Evolutionary conservation across 1,284 basidiomycete genomes (phyloP).

Genomic region (Ceratobasidium sp.): DNA sequence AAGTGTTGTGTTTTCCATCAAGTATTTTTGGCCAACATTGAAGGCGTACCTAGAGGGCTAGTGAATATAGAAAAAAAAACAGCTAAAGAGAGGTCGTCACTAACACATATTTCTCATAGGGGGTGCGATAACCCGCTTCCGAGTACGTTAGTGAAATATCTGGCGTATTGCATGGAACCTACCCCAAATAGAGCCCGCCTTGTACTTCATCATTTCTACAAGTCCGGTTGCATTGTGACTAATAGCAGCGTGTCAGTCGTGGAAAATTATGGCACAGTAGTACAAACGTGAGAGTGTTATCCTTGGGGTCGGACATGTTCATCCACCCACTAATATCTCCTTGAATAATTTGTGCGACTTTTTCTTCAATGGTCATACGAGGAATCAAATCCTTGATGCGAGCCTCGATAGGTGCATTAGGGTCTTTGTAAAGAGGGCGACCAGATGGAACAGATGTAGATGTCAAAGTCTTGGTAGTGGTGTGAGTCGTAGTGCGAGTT

Average conservation of each 20-base stretch:
- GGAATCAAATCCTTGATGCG: constrained; percentile 66
- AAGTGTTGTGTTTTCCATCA: constrained; percentile 76
- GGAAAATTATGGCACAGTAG: constrained; percentile 4
- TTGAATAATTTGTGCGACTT: constrained; percentile 71
- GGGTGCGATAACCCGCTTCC: constrained; percentile 59
- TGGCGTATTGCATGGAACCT: not conserved
- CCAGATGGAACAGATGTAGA: constrained; percentile 11
- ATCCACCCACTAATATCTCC: constrained; percentile 72
- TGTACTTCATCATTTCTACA: constrained; percentile 59
- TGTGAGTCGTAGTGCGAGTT: constrained; percentile 1
- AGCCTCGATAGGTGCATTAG: constrained; percentile 60
- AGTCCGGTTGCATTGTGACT: constrained; percentile 40
- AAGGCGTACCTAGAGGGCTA: constrained; percentile 52
- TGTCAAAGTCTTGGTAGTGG: constrained; percentile 1
- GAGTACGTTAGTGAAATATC: not conserved
- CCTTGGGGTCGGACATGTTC: constrained; percentile 63
- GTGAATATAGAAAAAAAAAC: not conserved
- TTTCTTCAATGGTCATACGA: constrained; percentile 71
- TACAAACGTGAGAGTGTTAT: constrained; percentile 57
- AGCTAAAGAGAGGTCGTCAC: not conserved
- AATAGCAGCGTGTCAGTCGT: not conserved
- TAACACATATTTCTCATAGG: constrained; percentile 68
- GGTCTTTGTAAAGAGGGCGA: constrained; percentile 59
- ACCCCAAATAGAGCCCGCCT: constrained; percentile 67
- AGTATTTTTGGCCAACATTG: constrained; percentile 64